These are phyloP conservation scores for Intubia oerlemansii DNA, from an alignment of 2,329 filamentous ascomycete genomes.

Conservation along the genomic window DNA sequence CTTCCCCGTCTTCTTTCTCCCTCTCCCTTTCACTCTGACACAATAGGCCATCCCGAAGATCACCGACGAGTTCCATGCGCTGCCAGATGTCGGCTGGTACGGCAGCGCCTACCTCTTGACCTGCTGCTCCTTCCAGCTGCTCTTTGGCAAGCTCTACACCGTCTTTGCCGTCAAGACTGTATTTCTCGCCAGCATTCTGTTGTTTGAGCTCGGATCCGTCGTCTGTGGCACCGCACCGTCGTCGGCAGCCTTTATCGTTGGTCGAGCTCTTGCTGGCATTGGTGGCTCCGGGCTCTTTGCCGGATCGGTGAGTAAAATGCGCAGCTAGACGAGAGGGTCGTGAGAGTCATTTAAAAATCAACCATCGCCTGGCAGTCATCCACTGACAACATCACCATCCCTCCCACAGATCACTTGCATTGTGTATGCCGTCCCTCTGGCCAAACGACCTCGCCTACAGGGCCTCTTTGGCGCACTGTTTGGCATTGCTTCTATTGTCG, in stretches of 20 bases:
- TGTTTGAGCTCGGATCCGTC: constrained; percentile 32
- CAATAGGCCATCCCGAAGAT: constrained; percentile 34
- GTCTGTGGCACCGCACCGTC: constrained; percentile 27
- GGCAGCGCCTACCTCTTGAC: constrained; percentile 32
- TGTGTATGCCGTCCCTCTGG: too few relatives aligned
- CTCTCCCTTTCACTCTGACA: too few relatives aligned
- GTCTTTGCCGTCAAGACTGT: constrained; percentile 29
- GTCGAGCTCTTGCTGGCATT: constrained; percentile 26
- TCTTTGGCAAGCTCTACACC: constrained; percentile 25
- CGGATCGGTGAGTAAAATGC: too few relatives aligned
- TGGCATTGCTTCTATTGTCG: constrained; percentile 12
- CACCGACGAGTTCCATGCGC: constrained; percentile 27
- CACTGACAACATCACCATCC: constrained; percentile 5
- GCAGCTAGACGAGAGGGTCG: too few relatives aligned
- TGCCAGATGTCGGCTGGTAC: constrained; percentile 37
- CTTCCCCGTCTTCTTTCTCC: too few relatives aligned
- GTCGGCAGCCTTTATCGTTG: constrained; percentile 26
- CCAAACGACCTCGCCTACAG: neutral
- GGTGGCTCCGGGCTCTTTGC: constrained; percentile 19
- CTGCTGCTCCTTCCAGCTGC: constrained; percentile 21
- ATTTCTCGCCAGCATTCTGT: constrained; percentile 24
- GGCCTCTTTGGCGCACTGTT: constrained; percentile 1
- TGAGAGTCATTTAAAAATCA: too few relatives aligned
- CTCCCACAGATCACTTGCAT: too few relatives aligned
- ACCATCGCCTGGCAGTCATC: too few relatives aligned